These are phyloP conservation scores for Melianthus villosus DNA, from an alignment of 441 rosid genomes.

Conservation along the genomic window DNA sequence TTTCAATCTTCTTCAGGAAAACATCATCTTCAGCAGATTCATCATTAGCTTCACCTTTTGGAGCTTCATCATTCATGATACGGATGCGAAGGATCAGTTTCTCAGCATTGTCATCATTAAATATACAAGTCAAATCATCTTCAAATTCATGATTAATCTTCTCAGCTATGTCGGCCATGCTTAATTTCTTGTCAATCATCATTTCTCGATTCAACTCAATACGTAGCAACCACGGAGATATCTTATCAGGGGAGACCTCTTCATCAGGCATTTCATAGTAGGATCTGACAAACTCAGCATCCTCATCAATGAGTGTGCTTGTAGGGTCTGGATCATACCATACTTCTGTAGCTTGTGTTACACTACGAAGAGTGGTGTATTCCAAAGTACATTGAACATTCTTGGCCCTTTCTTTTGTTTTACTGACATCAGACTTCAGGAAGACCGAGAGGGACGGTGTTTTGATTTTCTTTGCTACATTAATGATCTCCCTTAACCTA, in stretches of 20 bases:
- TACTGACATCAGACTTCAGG: conserved; percentile 57
- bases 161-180: conserved; percentile 95
- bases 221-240: conserved; percentile 95
- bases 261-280: conserved; percentile 99
- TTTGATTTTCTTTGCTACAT: conserved; percentile 88
- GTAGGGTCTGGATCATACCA: conserved; percentile 98
- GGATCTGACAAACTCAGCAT: conserved; percentile 77
- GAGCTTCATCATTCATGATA: conserved; percentile 94
- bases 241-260: conserved; percentile 78
- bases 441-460: conserved; percentile 88
- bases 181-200: conserved; percentile 97
- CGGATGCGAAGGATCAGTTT: conserved; percentile 87
- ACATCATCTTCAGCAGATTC: conserved; percentile 99
- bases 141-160: conserved; percentile 91
- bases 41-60: conserved; percentile 68
- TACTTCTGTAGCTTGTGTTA: conserved; percentile 90
- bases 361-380: conserved; percentile 92
- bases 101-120: conserved; percentile 92
- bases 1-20: conserved; percentile 88
- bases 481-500: conserved; percentile 86
- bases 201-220: conserved; percentile 95
- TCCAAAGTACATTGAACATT: conserved; percentile 93
- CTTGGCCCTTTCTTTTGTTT: conserved; percentile 89
- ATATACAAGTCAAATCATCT: conserved; percentile 88
- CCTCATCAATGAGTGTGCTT: conserved; percentile 85